Percentiles rank a stretch among this genome's conserved stretches.
Conservation (phyloP, 2,329 filamentous ascomycete species). For the Talaromyces sp. region DNA sequence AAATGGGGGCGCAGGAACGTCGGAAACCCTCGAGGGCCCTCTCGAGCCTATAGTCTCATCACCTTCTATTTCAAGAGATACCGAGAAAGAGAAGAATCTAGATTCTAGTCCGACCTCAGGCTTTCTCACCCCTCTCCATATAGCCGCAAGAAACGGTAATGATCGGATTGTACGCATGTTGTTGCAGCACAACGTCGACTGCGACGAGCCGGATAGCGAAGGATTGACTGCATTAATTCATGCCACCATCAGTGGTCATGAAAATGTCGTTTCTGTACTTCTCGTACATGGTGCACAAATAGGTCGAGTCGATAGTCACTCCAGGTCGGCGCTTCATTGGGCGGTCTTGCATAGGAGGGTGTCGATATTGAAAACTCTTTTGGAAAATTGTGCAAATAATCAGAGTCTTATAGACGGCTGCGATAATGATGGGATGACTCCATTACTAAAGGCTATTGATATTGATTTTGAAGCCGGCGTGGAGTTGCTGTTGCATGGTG, state of each 20-base stretch:
- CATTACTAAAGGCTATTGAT: slow-evolving; percentile 21
- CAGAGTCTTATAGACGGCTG: background rate
- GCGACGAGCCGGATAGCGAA: slow-evolving; percentile 9
- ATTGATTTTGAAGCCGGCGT: slow-evolving; percentile 18
- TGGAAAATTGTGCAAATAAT: slow-evolving; percentile 3
- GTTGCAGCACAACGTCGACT: background rate
- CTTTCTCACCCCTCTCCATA: background rate
- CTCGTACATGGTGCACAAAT: slow-evolving; percentile 2
- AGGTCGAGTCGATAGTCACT: background rate
- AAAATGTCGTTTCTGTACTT: background rate
- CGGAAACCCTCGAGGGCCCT: background rate
- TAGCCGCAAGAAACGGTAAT: slow-evolving; percentile 4
- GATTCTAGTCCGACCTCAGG: background rate
- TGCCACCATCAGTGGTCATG: slow-evolving; percentile 7
- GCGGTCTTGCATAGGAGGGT: background rate
- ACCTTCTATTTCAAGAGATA: background rate
- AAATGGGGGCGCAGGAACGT: background rate
- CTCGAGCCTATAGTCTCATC: background rate
- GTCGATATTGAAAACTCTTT: background rate
- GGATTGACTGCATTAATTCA: slow-evolving; percentile 13
- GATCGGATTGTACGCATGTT: slow-evolving; percentile 4
- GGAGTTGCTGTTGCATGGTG: slow-evolving; percentile 16
- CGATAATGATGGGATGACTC: slow-evolving; percentile 16
- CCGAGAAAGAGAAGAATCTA: background rate
- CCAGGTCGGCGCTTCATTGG: background rate